Conservation (phyloP, 2,329 filamentous ascomycete genomes). For the Capronia epimyces region DNA sequence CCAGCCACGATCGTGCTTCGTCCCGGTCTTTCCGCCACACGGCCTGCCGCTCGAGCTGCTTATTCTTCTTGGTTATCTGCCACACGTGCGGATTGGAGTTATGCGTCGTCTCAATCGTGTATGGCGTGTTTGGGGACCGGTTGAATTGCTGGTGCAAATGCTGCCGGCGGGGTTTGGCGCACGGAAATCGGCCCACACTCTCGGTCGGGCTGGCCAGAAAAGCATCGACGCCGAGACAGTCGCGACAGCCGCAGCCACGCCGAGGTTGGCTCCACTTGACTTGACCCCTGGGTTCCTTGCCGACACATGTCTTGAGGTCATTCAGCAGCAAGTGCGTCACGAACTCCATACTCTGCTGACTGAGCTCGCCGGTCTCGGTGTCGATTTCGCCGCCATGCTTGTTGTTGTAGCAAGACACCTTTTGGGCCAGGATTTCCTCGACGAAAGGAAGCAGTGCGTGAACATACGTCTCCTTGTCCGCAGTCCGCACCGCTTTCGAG, state of each 20-base stretch:
- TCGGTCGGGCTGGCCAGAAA: conserved; percentile 2
- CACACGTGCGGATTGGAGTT: conserved; percentile 5
- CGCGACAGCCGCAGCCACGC: conserved; percentile 4
- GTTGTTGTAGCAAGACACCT: conserved; percentile 1
- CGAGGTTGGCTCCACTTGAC: not conserved
- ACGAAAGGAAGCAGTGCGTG: conserved; percentile 10
- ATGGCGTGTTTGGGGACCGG: not conserved
- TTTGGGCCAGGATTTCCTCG: not conserved
- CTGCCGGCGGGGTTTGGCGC: not conserved
- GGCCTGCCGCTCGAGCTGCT: not conserved
- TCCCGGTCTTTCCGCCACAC: not conserved
- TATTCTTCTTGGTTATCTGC: conserved; percentile 10
- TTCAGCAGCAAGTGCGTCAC: not conserved
- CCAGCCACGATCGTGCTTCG: not conserved
- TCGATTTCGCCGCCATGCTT: too few relatives aligned
- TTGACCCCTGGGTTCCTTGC: not conserved
- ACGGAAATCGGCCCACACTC: conserved; percentile 3
- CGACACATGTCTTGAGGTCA: not conserved
- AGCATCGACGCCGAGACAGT: conserved; percentile 5
- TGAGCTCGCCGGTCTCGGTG: not conserved
- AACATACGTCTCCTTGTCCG: not conserved
- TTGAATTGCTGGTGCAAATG: conserved; percentile 2
- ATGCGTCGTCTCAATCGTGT: conserved; percentile 4
- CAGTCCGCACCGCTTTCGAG: not conserved
- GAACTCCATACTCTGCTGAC: not conserved